Evolutionary conservation across 345 rosid genomes (phyloP).

Genomic region (Lumnitzera littorea): DNA sequence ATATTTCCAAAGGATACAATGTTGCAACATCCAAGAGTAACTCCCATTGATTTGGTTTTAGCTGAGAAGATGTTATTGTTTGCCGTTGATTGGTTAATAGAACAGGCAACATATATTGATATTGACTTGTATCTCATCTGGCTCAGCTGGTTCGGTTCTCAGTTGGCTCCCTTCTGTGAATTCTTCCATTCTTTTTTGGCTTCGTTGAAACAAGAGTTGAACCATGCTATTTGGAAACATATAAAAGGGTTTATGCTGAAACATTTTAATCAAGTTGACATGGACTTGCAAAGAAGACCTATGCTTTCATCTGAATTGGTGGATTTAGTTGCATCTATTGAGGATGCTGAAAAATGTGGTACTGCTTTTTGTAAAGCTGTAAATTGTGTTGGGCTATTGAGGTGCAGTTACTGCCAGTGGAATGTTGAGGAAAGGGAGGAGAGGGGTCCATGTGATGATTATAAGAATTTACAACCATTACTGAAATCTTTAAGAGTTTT

Average conservation of each 20-base stretch:
- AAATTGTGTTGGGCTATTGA: conserved; percentile 46
- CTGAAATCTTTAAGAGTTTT: conserved; percentile 46
- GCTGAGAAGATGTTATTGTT: conserved; percentile 47
- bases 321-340: conserved; percentile 33
- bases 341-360: conserved; percentile 17
- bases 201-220: conserved; percentile 39
- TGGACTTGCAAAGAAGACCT: conserved; percentile 39
- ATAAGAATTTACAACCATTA: conserved; percentile 32
- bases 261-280: conserved; percentile 27
- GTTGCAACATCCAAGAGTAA: conserved; percentile 8
- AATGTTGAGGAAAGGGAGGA: conserved; percentile 32
- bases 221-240: conserved; percentile 70
- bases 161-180: conserved; percentile 31
- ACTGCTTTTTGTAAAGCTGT: conserved; percentile 43
- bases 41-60: conserved; percentile 19
- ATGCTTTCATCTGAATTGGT: conserved; percentile 57
- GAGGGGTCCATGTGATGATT: conserved; percentile 23
- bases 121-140: conserved; percentile 55
- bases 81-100: conserved; percentile 77
- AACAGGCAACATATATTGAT: conserved; percentile 73
- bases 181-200: conserved; percentile 35
- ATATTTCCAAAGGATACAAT: conserved; percentile 40
- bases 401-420: conserved; percentile 70
- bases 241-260: conserved; percentile 38
- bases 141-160: conserved; percentile 65